phyloP scores from a whole-genome alignment of 148 eudicot species.

The Fallopia convolvulus region DNA sequence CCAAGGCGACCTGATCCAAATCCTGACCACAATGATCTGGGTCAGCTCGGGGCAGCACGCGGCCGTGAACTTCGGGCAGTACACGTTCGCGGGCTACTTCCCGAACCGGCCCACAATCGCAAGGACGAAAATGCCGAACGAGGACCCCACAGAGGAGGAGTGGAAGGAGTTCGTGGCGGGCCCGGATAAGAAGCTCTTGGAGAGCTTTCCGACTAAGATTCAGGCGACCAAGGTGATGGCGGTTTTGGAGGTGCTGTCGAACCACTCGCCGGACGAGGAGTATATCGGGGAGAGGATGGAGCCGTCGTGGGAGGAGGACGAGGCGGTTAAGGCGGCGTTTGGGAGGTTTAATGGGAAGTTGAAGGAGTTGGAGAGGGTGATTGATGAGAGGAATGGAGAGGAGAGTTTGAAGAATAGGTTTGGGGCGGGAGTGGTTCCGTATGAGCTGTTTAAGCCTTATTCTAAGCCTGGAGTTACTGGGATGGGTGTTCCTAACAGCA shows the following conservation, averaged over 20 bases:
- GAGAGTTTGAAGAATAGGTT: constrained; percentile 34
- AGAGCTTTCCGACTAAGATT: constrained; percentile 45
- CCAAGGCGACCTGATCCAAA: constrained; percentile 28
- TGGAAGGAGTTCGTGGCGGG: constrained; percentile 24
- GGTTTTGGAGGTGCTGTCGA: constrained; percentile 51
- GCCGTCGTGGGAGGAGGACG: constrained; percentile 42
- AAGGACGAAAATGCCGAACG: constrained; percentile 51
- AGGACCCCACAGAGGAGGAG: constrained; percentile 34
- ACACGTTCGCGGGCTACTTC: constrained; percentile 52
- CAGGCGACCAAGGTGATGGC: constrained; percentile 61
- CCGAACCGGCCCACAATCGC: constrained; percentile 68
- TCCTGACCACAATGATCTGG: constrained; percentile 72
- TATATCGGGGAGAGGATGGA: constrained; percentile 48
- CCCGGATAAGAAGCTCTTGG: constrained; percentile 31
- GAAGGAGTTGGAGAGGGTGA: constrained; percentile 39
- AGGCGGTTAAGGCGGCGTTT: constrained; percentile 32
- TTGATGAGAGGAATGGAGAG: constrained; percentile 50
- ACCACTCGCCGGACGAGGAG: constrained; percentile 65
- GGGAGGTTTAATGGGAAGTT: constrained; percentile 37
- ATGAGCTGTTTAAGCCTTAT: constrained; percentile 58
- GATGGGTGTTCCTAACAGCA: constrained; percentile 67
- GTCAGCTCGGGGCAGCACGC: constrained; percentile 77
- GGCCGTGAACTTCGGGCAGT: constrained; percentile 83
- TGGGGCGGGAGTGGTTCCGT: constrained; percentile 67
- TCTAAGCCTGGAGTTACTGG: constrained; percentile 65